Percentiles rank a stretch among this genome's conserved stretches.
Evolutionary conservation across 768 basidiomycete species (phyloP).

Genomic region (Vararia minispora): DNA sequence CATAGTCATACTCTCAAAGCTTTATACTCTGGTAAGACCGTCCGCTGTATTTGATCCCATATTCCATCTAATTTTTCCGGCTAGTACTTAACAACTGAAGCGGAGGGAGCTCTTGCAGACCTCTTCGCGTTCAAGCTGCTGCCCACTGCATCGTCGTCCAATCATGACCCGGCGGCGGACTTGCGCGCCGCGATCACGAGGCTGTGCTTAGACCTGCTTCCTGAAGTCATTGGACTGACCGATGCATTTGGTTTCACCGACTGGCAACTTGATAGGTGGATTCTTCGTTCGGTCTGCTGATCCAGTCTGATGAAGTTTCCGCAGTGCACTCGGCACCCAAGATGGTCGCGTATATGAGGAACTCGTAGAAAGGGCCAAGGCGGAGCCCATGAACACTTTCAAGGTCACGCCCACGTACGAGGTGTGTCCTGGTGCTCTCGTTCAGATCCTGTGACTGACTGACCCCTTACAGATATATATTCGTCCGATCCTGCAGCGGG

Average conservation of each 20-base stretch:
- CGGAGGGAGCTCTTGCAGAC: conserved; percentile 46
- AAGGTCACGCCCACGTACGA: conserved; percentile 46
- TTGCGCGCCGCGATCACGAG: conserved; percentile 40
- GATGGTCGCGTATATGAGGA: conserved; percentile 59
- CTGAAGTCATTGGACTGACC: conserved; percentile 54
- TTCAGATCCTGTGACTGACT: neutral
- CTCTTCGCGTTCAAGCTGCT: conserved; percentile 46
- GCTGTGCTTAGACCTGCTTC: conserved; percentile 41
- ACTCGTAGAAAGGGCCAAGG: conserved; percentile 47
- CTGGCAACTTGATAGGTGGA: conserved; percentile 62
- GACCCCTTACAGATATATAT: conserved; percentile 24
- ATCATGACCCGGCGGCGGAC: conserved; percentile 32
- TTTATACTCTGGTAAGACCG: conserved; percentile 35
- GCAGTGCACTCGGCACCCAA: conserved; percentile 49
- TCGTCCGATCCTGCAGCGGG: conserved; percentile 39
- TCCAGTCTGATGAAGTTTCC: neutral
- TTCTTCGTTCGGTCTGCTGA: neutral
- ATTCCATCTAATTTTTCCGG: conserved; percentile 3
- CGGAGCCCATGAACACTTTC: conserved; percentile 46
- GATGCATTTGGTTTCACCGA: conserved; percentile 70
- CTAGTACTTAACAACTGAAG: conserved; percentile 50
- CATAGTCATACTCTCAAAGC: conserved; percentile 16
- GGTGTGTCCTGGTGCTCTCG: conserved; percentile 24
- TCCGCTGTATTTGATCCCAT: neutral
- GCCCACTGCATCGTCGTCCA: conserved; percentile 6